phyloP scores from a whole-genome alignment of 495 filamentous ascomycete species.

The Thozetella sp. region DNA sequence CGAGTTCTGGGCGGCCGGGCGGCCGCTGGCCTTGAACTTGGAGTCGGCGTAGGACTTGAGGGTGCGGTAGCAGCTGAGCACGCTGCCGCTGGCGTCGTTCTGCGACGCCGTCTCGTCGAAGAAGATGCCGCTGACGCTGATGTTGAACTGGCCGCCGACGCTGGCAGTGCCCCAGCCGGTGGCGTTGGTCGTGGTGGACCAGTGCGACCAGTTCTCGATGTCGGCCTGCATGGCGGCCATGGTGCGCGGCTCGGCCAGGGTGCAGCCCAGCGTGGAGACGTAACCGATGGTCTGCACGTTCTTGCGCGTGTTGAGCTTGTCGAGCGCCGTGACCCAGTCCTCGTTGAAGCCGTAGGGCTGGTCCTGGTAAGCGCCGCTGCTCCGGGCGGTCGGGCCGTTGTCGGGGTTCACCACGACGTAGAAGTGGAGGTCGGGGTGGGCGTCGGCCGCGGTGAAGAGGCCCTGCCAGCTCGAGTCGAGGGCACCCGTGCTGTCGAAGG shows the following conservation, averaged over 20 bases:
- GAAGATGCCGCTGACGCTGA: slow-evolving; percentile 3
- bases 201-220: background rate
- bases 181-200: background rate
- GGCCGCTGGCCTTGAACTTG: background rate
- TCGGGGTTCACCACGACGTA: background rate
- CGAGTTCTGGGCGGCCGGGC: background rate
- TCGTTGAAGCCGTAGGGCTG: background rate
- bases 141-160: background rate
- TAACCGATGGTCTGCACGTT: background rate
- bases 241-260: background rate
- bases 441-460: background rate
- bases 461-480: background rate
- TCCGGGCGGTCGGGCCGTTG: background rate
- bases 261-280: background rate
- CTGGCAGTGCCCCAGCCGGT: background rate
- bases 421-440: background rate
- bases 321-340: background rate
- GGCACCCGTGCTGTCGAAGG: background rate
- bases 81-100: background rate
- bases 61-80: background rate
- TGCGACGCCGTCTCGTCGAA: background rate
- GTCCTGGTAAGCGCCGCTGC: background rate
- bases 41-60: background rate
- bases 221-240: background rate
- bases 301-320: background rate